Evolutionary conservation across 2,329 filamentous ascomycete genomes (phyloP).

Genomic region (Bretziella fagacearum): DNA sequence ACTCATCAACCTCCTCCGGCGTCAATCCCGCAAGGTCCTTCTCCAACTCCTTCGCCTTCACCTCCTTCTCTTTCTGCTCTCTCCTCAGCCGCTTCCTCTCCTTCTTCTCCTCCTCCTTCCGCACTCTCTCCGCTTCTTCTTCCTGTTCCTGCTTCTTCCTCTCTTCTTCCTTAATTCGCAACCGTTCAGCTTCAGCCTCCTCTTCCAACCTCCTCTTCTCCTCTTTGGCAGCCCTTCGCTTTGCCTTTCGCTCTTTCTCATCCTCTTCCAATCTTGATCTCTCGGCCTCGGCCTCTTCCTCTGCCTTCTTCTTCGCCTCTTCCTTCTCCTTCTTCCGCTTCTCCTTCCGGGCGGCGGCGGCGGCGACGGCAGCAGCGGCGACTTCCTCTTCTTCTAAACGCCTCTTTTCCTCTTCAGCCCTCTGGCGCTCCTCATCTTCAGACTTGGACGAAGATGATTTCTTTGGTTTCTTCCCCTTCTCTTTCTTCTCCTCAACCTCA

Average conservation of each 20-base stretch:
- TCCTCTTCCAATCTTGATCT: slow-evolving; percentile 16
- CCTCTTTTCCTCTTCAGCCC: slow-evolving; percentile 17
- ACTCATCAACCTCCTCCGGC: slow-evolving; percentile 17
- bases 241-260: slow-evolving; percentile 17
- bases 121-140: slow-evolving; percentile 16
- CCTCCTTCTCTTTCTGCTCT: slow-evolving; percentile 15
- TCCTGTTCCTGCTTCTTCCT: slow-evolving; percentile 14
- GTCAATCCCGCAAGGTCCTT: slow-evolving; percentile 18
- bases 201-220: slow-evolving; percentile 22
- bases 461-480: slow-evolving; percentile 24
- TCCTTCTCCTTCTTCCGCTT: slow-evolving; percentile 8
- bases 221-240: slow-evolving; percentile 15
- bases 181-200: slow-evolving; percentile 18
- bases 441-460: slow-evolving; percentile 16
- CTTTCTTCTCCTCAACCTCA: slow-evolving; percentile 17
- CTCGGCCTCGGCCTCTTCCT: slow-evolving; percentile 16
- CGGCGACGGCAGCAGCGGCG: no score
- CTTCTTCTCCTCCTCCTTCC: slow-evolving; percentile 11
- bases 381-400: slow-evolving; percentile 17
- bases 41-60: slow-evolving; percentile 15
- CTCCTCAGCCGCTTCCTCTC: background rate
- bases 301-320: slow-evolving; percentile 16
- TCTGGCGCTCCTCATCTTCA: slow-evolving; percentile 16
- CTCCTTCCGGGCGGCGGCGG: slow-evolving; percentile 16
- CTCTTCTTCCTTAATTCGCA: slow-evolving; percentile 16